Conservation (phyloP, 306 rosid genomes). For the Begonia peltatifolia region DNA sequence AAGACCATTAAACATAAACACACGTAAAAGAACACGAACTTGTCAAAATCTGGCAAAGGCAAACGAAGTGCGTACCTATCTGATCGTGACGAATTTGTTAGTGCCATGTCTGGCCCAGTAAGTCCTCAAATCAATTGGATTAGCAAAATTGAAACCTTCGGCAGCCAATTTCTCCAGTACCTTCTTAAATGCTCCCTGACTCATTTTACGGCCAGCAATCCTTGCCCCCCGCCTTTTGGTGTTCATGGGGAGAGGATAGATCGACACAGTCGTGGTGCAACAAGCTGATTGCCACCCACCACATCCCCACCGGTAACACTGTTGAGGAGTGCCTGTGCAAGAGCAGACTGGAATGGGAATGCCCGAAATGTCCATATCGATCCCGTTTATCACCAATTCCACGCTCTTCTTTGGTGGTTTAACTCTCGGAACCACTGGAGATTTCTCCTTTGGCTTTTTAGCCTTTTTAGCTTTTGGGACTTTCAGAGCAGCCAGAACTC, state of each 20-base stretch:
- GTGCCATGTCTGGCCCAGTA: slow-evolving; percentile 99
- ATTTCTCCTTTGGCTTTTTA: slow-evolving; percentile 64
- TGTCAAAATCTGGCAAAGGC: too few relatives aligned
- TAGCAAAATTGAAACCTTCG: slow-evolving; percentile 86
- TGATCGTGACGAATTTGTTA: slow-evolving; percentile 96
- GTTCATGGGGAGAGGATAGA: slow-evolving; percentile 96
- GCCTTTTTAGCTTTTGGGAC: slow-evolving; percentile 73
- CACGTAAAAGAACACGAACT: too few relatives aligned
- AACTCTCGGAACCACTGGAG: slow-evolving; percentile 48
- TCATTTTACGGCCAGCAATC: slow-evolving; percentile 99
- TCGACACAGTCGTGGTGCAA: slow-evolving; percentile 78
- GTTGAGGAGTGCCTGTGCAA: slow-evolving; percentile 84
- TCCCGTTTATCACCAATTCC: slow-evolving; percentile 75
- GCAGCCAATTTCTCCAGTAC: slow-evolving; percentile 94
- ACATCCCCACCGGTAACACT: slow-evolving; percentile 96
- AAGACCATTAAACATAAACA: too few relatives aligned
- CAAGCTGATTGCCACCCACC: slow-evolving; percentile 99
- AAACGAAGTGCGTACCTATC: slow-evolving; percentile 29
- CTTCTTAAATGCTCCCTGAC: slow-evolving; percentile 98
- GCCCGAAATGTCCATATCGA: slow-evolving; percentile 77
- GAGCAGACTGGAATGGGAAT: slow-evolving; percentile 94
- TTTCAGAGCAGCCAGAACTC: slow-evolving; percentile 28
- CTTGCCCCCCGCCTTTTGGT: slow-evolving; percentile 95
- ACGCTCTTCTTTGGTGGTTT: slow-evolving; percentile 68
- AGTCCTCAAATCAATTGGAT: slow-evolving; percentile 88